These are phyloP conservation scores for Alternaria sp. DNA, from an alignment of 2,329 filamentous ascomycete species.

Conservation along the genomic window DNA sequence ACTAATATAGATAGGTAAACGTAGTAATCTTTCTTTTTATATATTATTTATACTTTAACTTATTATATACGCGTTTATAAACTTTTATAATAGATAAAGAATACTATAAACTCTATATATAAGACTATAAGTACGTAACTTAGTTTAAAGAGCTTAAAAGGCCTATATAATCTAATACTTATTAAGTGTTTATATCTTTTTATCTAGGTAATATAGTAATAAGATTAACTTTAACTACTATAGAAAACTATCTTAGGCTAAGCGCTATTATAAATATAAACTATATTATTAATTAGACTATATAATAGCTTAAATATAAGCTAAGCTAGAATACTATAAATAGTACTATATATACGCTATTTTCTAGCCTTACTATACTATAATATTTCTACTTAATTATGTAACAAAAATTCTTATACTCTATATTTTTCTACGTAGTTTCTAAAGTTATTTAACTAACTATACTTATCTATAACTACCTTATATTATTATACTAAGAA, in stretches of 20 bases:
- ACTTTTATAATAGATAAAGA: neutral
- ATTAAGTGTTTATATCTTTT: neutral
- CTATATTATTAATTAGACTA: neutral
- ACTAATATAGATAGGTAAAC: neutral
- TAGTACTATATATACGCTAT: neutral
- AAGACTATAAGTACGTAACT: neutral
- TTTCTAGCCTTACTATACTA: neutral
- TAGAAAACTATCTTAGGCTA: neutral
- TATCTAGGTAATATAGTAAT: neutral
- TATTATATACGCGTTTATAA: neutral
- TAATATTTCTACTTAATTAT: neutral
- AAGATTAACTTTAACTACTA: neutral
- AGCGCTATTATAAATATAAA: neutral
- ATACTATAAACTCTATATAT: neutral
- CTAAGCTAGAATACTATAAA: neutral
- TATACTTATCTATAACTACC: neutral
- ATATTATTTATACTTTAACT: neutral
- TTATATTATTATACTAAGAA: neutral
- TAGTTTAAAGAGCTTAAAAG: neutral
- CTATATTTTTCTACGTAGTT: constrained; percentile 1
- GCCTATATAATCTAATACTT: neutral
- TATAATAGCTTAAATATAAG: neutral
- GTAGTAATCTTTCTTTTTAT: neutral
- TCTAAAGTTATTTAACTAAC: constrained; percentile 5
- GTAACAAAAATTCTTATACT: neutral